Percentiles rank a stretch among this genome's conserved stretches.
phyloP scores from a whole-genome alignment of 139 green algal genomes.

The Penium margaritaceum region DNA sequence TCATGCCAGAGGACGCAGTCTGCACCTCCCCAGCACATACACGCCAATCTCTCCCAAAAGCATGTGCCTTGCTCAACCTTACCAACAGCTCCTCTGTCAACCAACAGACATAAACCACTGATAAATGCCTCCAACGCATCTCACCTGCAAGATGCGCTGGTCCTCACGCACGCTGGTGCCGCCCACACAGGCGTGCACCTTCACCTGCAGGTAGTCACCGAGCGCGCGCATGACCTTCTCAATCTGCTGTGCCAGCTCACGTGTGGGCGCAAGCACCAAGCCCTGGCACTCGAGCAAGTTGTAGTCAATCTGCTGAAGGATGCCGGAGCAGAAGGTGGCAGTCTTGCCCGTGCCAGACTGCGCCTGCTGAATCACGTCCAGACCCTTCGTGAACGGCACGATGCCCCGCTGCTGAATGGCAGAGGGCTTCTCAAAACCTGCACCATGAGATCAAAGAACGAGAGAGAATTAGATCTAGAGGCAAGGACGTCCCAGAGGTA shows the following conservation, averaged over 20 bases:
- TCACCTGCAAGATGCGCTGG: slow-evolving; percentile 70
- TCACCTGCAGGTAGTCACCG: slow-evolving; percentile 93
- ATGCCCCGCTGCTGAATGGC: slow-evolving; percentile 99
- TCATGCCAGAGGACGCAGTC: too few species aligned
- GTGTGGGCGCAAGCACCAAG: slow-evolving; percentile 92
- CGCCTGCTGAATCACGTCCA: slow-evolving; percentile 98
- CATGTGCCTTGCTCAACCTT: slow-evolving; percentile 86
- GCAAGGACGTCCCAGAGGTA: too few species aligned
- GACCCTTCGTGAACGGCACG: slow-evolving; percentile 88
- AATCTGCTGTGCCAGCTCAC: slow-evolving; percentile 98
- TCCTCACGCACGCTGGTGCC: slow-evolving; percentile 92
- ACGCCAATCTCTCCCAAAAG: neutral
- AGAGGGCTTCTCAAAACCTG: slow-evolving; percentile 94
- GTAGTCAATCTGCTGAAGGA: slow-evolving; percentile 95
- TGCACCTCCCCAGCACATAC: neutral
- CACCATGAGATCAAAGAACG: slow-evolving; percentile 2
- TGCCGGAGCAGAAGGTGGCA: slow-evolving; percentile 95
- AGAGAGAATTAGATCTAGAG: too few species aligned
- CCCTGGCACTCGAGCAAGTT: slow-evolving; percentile 81
- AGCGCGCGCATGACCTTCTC: slow-evolving; percentile 97
- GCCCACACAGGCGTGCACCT: slow-evolving; percentile 97
- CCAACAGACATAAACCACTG: neutral
- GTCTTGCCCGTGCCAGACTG: slow-evolving; percentile 99
- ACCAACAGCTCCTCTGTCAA: slow-evolving; percentile 55
- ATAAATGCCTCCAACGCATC: too few species aligned